These are phyloP conservation scores for Talaromyces sp. DNA, from an alignment of 2,329 filamentous ascomycete genomes.

Conservation along the genomic window DNA sequence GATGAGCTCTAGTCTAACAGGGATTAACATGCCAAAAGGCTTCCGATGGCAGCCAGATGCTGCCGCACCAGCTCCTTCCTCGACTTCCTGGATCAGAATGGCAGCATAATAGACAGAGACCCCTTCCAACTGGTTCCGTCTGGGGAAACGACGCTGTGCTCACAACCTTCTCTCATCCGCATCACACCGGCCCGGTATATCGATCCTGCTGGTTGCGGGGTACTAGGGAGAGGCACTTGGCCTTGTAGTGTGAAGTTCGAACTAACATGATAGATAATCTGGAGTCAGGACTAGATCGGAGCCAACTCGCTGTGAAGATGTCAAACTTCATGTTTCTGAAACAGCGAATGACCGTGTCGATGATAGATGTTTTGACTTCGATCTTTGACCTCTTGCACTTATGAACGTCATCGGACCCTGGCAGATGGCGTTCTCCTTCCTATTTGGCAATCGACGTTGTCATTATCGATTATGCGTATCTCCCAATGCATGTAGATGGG, in stretches of 20 bases:
- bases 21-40: no score
- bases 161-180: not conserved
- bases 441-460: not conserved
- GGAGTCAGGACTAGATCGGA: not conserved
- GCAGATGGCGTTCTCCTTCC: not conserved
- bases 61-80: no score
- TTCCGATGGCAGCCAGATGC: no score
- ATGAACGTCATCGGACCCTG: not conserved
- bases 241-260: no score
- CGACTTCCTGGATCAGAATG: no score
- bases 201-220: not conserved
- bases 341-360: not conserved
- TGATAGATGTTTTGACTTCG: not conserved
- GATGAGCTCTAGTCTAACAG: no score
- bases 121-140: no score
- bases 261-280: not conserved
- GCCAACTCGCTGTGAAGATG: not conserved
- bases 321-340: not conserved
- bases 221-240: not conserved
- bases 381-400: not conserved
- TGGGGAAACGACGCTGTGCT: no score
- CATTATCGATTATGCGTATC: no score
- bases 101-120: no score
- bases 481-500: not conserved
- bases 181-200: not conserved